phyloP scores from a whole-genome alignment of 2,329 filamentous ascomycete genomes.

The Calonectria hongkongensis region DNA sequence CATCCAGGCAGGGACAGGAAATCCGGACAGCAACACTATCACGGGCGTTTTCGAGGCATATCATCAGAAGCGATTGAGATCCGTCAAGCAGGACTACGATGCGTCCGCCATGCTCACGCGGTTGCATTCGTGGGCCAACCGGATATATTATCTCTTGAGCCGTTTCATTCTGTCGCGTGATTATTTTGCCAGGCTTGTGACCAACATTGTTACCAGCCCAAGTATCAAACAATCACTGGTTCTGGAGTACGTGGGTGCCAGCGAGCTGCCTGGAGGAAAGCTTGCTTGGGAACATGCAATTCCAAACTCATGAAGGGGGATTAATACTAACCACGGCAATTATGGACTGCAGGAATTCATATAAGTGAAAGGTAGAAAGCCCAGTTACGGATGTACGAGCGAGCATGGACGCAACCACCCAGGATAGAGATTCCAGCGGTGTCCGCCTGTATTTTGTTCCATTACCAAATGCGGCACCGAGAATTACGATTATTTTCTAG shows the following conservation, averaged over 20 bases:
- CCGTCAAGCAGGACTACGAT: constrained; percentile 41
- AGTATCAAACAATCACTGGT: constrained; percentile 41
- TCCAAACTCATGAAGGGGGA: background rate
- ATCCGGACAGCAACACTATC: constrained; percentile 26
- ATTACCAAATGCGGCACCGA: no score
- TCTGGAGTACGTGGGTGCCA: constrained; percentile 44
- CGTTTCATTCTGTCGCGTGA: constrained; percentile 45
- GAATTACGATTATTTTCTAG: no score
- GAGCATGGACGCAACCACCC: no score
- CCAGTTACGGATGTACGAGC: no score
- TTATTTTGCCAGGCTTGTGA: constrained; percentile 37
- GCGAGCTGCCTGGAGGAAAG: constrained; percentile 29
- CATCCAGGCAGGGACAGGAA: constrained; percentile 1
- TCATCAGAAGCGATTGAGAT: constrained; percentile 39
- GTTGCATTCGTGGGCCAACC: constrained; percentile 53
- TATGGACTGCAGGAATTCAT: no score
- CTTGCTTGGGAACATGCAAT: constrained; percentile 35
- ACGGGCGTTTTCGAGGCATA: constrained; percentile 46
- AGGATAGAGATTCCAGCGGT: no score
- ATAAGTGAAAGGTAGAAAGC: no score
- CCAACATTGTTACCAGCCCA: constrained; percentile 37
- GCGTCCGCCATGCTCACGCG: constrained; percentile 47
- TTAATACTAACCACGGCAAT: background rate
- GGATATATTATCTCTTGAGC: constrained; percentile 49
- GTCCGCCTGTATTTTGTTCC: no score